These are phyloP conservation scores for Penicillium sp. DNA, from an alignment of 2,329 filamentous ascomycete genomes.

Conservation along the genomic window DNA sequence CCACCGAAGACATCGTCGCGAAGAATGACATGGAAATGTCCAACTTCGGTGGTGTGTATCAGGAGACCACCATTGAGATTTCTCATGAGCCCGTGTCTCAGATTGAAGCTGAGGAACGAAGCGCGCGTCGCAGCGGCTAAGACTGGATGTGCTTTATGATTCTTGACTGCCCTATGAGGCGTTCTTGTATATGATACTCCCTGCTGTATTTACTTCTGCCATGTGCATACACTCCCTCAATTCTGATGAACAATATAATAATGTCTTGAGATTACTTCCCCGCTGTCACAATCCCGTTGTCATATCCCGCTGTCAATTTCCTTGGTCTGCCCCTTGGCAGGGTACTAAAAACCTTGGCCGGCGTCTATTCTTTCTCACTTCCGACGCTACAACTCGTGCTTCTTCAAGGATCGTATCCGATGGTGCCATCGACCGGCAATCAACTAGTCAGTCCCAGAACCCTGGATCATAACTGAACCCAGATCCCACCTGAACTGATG, in stretches of 20 bases:
- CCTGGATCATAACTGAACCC: not conserved
- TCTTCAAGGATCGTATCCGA: not conserved
- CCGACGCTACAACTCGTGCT: too few species aligned
- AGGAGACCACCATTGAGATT: constrained; percentile 46
- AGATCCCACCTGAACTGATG: not conserved
- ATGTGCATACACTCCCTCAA: not conserved
- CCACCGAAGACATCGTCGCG: constrained; percentile 45
- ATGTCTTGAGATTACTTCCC: not conserved
- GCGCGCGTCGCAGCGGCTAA: constrained; percentile 5
- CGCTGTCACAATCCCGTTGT: not conserved
- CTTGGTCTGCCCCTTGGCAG: not conserved
- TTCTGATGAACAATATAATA: not conserved
- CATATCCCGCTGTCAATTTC: not conserved
- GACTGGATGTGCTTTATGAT: constrained; percentile 1
- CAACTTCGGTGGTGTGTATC: constrained; percentile 40
- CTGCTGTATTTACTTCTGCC: not conserved
- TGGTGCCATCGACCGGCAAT: not conserved
- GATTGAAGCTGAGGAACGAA: constrained; percentile 9
- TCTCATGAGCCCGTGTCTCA: constrained; percentile 32
- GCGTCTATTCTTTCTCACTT: not conserved
- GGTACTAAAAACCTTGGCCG: not conserved
- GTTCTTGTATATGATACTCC: not conserved
- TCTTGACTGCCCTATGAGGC: not conserved
- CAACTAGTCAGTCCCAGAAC: not conserved
- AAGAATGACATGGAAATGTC: constrained; percentile 33